Percentiles rank a stretch among this genome's conserved stretches.
phyloP scores from a whole-genome alignment of 331 rosid species.

The Malus hybrid region DNA sequence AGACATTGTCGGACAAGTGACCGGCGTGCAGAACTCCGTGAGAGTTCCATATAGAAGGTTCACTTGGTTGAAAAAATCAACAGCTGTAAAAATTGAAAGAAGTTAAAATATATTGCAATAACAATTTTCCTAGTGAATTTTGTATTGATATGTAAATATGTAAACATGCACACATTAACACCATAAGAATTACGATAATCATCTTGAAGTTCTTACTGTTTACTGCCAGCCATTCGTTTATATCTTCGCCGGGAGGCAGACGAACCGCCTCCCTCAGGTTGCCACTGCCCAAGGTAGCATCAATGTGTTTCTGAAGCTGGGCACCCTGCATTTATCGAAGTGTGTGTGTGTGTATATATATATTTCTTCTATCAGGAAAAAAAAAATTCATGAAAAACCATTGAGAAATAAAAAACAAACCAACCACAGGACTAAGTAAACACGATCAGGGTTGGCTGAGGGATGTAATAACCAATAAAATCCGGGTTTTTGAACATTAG shows the following conservation, averaged over 20 bases:
- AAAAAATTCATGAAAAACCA: background rate
- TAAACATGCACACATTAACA: background rate
- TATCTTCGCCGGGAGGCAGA: slow-evolving; percentile 78
- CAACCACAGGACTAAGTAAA: background rate
- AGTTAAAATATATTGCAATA: background rate
- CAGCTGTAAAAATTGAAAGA: slow-evolving; percentile 37
- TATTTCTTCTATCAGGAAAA: background rate
- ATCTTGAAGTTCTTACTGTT: slow-evolving; percentile 37
- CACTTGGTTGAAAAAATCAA: slow-evolving; percentile 89
- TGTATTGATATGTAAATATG: background rate
- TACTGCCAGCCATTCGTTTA: slow-evolving; percentile 73
- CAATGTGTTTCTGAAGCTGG: slow-evolving; percentile 70
- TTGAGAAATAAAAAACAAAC: background rate
- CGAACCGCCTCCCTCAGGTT: slow-evolving; percentile 74
- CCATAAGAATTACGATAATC: background rate
- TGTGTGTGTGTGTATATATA: background rate
- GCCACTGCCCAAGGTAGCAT: slow-evolving; percentile 83
- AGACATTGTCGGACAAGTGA: slow-evolving; percentile 71
- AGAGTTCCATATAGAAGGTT: slow-evolving; percentile 76
- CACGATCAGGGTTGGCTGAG: background rate
- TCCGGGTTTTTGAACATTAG: no score
- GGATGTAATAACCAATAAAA: background rate
- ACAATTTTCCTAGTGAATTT: background rate
- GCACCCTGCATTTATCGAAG: slow-evolving; percentile 52
- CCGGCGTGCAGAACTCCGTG: slow-evolving; percentile 75